phyloP scores from a whole-genome alignment of 2,329 filamentous ascomycete genomes.

The Colletotrichum chlorophyti region DNA sequence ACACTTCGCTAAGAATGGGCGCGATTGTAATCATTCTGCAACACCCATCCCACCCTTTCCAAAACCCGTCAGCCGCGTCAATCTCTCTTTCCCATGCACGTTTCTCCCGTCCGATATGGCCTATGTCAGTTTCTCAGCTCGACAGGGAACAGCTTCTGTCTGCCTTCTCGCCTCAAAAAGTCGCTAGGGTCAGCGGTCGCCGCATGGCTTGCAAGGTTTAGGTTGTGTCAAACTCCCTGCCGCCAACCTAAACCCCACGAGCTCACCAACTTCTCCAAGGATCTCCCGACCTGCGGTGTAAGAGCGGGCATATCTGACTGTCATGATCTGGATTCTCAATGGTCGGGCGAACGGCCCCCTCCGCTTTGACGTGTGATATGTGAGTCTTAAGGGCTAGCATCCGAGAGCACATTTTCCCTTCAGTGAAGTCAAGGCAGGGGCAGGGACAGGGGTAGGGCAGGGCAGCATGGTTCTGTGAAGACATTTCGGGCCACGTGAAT shows the following conservation, averaged over 20 bases:
- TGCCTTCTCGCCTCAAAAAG: not conserved
- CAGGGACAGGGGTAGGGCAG: too few relatives aligned
- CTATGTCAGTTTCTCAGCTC: conserved; percentile 19
- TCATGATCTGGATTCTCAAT: not conserved
- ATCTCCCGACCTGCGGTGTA: not conserved
- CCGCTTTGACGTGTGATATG: not conserved
- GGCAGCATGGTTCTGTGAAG: too few relatives aligned
- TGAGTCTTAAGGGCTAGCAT: not conserved
- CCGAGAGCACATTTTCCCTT: too few relatives aligned
- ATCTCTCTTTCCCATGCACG: not conserved
- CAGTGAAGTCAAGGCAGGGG: too few relatives aligned
- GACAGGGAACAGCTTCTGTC: conserved; percentile 3
- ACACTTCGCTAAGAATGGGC: too few relatives aligned
- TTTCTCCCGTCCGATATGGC: not conserved
- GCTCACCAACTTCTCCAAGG: not conserved
- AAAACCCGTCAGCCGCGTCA: too few relatives aligned
- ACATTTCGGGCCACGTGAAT: not conserved
- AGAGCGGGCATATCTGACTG: not conserved
- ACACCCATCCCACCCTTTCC: too few relatives aligned
- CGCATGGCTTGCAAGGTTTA: not conserved
- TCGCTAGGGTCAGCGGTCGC: not conserved
- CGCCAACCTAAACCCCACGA: not conserved
- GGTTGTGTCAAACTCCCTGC: conserved; percentile 9
- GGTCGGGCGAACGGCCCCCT: not conserved
- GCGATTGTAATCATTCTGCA: too few relatives aligned